A percentile compares a stretch with the other conserved stretches of the same genome.
These are phyloP conservation scores for Trichophyton rubrum DNA, from an alignment of 2,329 filamentous ascomycete genomes.

Conservation along the genomic window DNA sequence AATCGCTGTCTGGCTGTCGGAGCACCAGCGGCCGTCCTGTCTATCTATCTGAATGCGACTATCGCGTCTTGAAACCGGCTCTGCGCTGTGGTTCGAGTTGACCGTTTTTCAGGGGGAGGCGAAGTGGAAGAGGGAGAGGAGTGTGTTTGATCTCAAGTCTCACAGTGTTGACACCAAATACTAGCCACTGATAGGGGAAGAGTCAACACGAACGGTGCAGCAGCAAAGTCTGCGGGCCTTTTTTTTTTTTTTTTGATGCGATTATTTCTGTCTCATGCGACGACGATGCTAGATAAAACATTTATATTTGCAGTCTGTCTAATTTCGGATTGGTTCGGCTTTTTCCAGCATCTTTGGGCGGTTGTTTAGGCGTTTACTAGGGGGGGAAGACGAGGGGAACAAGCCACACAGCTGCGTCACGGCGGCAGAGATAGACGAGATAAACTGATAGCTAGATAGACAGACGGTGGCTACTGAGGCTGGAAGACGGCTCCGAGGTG, in stretches of 20 bases:
- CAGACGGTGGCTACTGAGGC: background rate
- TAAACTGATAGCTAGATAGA: background rate
- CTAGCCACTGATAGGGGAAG: background rate
- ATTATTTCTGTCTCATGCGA: background rate
- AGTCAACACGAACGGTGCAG: too few species aligned
- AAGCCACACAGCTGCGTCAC: background rate
- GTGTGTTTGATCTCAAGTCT: too few species aligned
- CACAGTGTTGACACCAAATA: too few species aligned
- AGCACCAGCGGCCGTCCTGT: background rate
- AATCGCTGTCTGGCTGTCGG: too few species aligned
- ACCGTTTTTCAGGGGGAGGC: background rate
- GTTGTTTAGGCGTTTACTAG: background rate
- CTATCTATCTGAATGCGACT: background rate
- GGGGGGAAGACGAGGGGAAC: background rate
- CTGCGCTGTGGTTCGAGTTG: background rate
- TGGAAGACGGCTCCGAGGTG: background rate
- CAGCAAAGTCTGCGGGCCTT: too few species aligned
- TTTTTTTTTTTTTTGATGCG: too few species aligned
- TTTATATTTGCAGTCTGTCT: background rate
- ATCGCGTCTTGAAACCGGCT: background rate
- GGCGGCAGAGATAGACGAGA: too few species aligned
- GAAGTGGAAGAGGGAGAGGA: background rate
- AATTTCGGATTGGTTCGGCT: conserved; percentile 1
- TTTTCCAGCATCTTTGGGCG: background rate
- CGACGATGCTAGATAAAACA: background rate